Percentiles rank a stretch among this genome's conserved stretches.
Evolutionary conservation across 345 rosid species (phyloP).

Genomic region (Odontarrhena argentea): DNA sequence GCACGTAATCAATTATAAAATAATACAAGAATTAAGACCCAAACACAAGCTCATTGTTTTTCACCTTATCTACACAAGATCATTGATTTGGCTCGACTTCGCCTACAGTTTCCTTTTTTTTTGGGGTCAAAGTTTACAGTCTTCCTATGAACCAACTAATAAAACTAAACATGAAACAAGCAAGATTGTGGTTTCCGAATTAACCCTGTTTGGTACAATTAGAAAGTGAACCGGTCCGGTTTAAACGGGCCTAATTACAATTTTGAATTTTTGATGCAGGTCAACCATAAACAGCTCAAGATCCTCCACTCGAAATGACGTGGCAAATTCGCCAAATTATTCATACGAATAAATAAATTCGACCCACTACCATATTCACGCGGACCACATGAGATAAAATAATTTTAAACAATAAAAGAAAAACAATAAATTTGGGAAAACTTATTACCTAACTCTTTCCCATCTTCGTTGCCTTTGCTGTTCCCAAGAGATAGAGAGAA

Average conservation of each 20-base stretch:
- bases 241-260: neutral
- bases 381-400: conserved; percentile 31
- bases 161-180: too few relatives aligned
- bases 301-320: conserved; percentile 26
- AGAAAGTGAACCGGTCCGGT: conserved; percentile 4
- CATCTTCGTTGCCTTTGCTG: conserved; percentile 25
- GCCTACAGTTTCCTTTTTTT: too few relatives aligned
- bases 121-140: too few relatives aligned
- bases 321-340: conserved; percentile 25
- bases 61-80: too few relatives aligned
- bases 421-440: conserved; percentile 17
- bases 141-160: too few relatives aligned
- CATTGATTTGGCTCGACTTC: too few relatives aligned
- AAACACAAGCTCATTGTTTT: too few relatives aligned
- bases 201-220: neutral
- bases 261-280: neutral
- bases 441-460: conserved; percentile 35
- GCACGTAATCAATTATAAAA: too few relatives aligned
- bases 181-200: too few relatives aligned
- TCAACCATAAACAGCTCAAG: conserved; percentile 28
- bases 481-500: conserved; percentile 6
- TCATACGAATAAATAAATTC: conserved; percentile 6
- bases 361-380: conserved; percentile 24
- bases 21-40: too few relatives aligned
- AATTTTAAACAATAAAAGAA: neutral